phyloP scores from a whole-genome alignment of 2,329 filamentous ascomycete species.

The Pseudocercospora eumusae region DNA sequence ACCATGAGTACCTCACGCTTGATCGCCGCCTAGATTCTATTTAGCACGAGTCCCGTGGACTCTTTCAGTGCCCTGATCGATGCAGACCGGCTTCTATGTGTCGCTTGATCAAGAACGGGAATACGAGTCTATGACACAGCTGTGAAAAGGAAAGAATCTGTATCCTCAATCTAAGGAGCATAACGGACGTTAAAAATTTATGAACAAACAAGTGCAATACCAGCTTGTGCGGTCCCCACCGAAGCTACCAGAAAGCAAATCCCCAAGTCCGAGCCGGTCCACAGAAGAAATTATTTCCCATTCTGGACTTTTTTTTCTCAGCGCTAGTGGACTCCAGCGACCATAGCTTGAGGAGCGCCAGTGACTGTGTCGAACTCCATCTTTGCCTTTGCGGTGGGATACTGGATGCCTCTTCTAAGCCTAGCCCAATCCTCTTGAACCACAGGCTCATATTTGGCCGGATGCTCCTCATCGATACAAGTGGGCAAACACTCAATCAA shows the following conservation, averaged over 20 bases:
- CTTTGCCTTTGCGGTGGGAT: conserved; percentile 20
- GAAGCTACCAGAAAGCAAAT: neutral
- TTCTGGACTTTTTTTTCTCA: neutral
- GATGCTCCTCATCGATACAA: conserved; percentile 36
- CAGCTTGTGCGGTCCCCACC: neutral
- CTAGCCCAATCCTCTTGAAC: conserved; percentile 43
- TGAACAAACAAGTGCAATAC: neutral
- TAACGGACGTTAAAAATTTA: neutral
- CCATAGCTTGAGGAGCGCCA: neutral
- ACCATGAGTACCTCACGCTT: conserved; percentile 56
- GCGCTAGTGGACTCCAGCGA: neutral
- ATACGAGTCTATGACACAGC: conserved; percentile 43
- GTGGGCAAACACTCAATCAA: conserved; percentile 45
- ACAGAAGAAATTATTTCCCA: neutral
- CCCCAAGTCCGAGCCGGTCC: neutral
- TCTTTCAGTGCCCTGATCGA: conserved; percentile 49
- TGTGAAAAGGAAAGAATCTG: neutral
- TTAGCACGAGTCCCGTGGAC: conserved; percentile 58
- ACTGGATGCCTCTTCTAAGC: conserved; percentile 35
- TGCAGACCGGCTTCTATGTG: conserved; percentile 46
- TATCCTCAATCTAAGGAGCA: neutral
- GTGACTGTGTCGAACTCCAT: neutral
- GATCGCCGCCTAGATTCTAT: conserved; percentile 59
- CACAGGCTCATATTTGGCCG: conserved; percentile 45
- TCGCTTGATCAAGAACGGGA: conserved; percentile 49